A percentile compares a stretch with the other conserved stretches of the same genome.
These are phyloP conservation scores for Myochromella boudieri DNA, from an alignment of 768 basidiomycete genomes.

Conservation along the genomic window DNA sequence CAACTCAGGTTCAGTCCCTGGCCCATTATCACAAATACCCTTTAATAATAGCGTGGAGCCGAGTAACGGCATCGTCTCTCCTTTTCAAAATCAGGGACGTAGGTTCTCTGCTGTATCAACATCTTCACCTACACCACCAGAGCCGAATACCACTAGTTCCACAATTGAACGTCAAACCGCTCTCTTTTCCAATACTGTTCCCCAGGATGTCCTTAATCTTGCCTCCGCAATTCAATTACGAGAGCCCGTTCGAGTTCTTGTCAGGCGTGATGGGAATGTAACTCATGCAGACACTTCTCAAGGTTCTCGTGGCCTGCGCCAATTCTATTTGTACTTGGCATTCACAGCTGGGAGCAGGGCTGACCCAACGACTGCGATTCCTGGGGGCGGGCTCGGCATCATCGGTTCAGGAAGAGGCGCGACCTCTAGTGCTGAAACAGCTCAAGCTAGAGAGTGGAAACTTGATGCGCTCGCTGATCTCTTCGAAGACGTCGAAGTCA, in stretches of 20 bases:
- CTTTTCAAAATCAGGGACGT: slow-evolving; percentile 44
- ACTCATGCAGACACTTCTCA: slow-evolving; percentile 64
- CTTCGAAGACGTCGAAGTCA: slow-evolving; percentile 82
- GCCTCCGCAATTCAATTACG: slow-evolving; percentile 90
- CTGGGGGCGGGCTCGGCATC: slow-evolving; percentile 74
- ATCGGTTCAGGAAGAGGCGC: slow-evolving; percentile 90
- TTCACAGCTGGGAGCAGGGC: slow-evolving; percentile 84
- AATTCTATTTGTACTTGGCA: slow-evolving; percentile 95
- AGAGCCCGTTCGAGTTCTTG: slow-evolving; percentile 97
- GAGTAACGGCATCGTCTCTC: slow-evolving; percentile 32
- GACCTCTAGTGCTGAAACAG: slow-evolving; percentile 71
- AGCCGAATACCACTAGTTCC: slow-evolving; percentile 29
- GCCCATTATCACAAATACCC: slow-evolving; percentile 33
- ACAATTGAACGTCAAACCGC: slow-evolving; percentile 84
- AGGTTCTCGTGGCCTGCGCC: slow-evolving; percentile 82
- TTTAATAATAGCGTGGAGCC: slow-evolving; percentile 51
- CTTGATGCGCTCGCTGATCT: slow-evolving; percentile 88
- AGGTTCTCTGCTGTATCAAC: slow-evolving; percentile 58
- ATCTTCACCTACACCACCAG: slow-evolving; percentile 45
- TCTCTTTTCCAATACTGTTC: slow-evolving; percentile 97
- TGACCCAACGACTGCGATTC: slow-evolving; percentile 44
- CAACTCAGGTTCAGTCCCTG: slow-evolving; percentile 28
- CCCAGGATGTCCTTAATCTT: slow-evolving; percentile 95
- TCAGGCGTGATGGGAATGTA: slow-evolving; percentile 86
- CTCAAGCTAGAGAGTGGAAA: slow-evolving; percentile 92